Percentiles rank a stretch among this genome's conserved stretches.
Conservation (phyloP, 2,329 filamentous ascomycete species). For the Zymoseptoria ardabiliae region DNA sequence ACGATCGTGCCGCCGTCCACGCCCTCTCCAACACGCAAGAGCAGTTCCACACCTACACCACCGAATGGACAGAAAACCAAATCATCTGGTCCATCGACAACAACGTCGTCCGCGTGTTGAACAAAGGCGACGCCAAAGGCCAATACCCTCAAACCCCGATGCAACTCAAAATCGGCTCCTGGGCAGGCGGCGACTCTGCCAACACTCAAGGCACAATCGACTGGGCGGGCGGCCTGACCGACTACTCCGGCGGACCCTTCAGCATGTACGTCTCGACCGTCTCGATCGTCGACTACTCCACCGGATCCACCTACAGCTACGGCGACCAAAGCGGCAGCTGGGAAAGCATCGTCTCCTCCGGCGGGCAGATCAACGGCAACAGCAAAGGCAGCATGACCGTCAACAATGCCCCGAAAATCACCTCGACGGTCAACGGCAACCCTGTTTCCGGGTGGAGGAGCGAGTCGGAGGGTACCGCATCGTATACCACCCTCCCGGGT, state of each 20-base stretch:
- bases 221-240: constrained; percentile 80
- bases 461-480: constrained; percentile 32
- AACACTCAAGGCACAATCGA: constrained; percentile 76
- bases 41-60: constrained; percentile 73
- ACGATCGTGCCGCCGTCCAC: constrained; percentile 82
- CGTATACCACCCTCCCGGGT: constrained; percentile 43
- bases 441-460: constrained; percentile 56
- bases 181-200: constrained; percentile 79
- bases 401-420: constrained; percentile 52
- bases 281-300: constrained; percentile 83
- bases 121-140: constrained; percentile 57
- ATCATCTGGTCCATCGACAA: constrained; percentile 84
- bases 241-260: constrained; percentile 78
- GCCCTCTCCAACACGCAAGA: constrained; percentile 60
- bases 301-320: constrained; percentile 77
- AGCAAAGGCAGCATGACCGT: constrained; percentile 49
- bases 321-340: constrained; percentile 69
- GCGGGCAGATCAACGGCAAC: constrained; percentile 58
- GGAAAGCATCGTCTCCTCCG: constrained; percentile 74
- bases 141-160: constrained; percentile 95
- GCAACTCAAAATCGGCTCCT: constrained; percentile 85
- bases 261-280: constrained; percentile 75
- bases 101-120: constrained; percentile 67
- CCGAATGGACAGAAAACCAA: constrained; percentile 83
- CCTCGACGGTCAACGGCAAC: constrained; percentile 54